These are phyloP conservation scores for Rhododendron kiyosumense DNA, from an alignment of 148 eudicot species.

Conservation along the genomic window DNA sequence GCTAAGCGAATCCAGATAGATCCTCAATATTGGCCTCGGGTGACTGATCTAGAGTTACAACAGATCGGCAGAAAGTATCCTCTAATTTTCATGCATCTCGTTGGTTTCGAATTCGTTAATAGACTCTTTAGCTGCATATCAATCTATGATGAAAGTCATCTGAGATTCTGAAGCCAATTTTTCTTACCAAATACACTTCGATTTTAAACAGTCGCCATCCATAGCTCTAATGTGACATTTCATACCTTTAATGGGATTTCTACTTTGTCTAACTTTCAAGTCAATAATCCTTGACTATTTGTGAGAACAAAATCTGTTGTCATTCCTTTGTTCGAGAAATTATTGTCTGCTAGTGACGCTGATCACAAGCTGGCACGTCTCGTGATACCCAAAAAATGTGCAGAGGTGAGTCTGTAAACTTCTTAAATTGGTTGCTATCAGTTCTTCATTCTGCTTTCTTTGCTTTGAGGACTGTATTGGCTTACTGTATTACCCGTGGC, in stretches of 20 bases:
- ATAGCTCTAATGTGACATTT: not conserved
- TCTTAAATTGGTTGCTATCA: not conserved
- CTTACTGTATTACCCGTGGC: not conserved
- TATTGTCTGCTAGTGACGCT: slow-evolving; percentile 31
- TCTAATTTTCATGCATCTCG: not conserved
- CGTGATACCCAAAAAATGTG: slow-evolving; percentile 30
- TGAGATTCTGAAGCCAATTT: not conserved
- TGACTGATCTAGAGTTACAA: slow-evolving; percentile 23
- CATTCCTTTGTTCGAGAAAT: slow-evolving; percentile 36
- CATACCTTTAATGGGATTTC: not conserved
- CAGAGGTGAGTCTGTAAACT: slow-evolving; percentile 23
- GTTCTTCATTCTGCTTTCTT: not conserved
- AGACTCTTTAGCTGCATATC: not conserved
- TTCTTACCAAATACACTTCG: not conserved
- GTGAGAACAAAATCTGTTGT: slow-evolving; percentile 21
- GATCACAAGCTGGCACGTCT: slow-evolving; percentile 27
- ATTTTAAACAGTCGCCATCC: not conserved
- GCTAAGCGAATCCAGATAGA: slow-evolving; percentile 14
- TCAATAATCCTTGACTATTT: slow-evolving; percentile 22
- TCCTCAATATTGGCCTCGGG: slow-evolving; percentile 26
- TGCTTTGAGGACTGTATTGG: not conserved
- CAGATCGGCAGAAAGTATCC: slow-evolving; percentile 27
- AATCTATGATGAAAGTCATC: not conserved
- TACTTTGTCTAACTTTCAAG: not conserved
- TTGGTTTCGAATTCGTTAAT: not conserved